Evolutionary conservation across 306 rosid species (phyloP).

Genomic region (Begonia masoniana): DNA sequence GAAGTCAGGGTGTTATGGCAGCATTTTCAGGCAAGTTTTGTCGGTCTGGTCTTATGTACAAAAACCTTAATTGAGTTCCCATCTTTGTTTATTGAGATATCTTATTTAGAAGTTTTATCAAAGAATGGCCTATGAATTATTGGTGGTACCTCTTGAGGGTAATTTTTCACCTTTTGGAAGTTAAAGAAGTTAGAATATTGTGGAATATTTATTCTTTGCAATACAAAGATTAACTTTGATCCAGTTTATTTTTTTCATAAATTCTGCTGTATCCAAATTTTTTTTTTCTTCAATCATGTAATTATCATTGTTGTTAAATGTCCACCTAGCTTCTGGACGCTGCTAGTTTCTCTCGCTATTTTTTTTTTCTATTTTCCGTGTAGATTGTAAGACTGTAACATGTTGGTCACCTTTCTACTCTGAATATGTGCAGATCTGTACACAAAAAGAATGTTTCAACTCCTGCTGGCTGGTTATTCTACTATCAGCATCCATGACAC

Average conservation of each 20-base stretch:
- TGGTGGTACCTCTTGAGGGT: too few relatives aligned
- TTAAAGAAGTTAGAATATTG: neutral
- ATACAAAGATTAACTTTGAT: too few relatives aligned
- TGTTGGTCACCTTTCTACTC: neutral
- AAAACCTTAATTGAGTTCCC: too few relatives aligned
- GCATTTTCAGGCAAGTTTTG: slow-evolving; percentile 75
- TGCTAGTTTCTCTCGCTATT: neutral
- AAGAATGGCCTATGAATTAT: too few relatives aligned
- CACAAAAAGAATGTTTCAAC: slow-evolving; percentile 74
- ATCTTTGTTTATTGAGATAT: too few relatives aligned
- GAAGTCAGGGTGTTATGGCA: slow-evolving; percentile 49
- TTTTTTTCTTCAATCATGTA: too few relatives aligned
- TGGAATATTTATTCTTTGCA: too few relatives aligned
- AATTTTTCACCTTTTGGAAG: neutral
- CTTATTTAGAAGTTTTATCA: too few relatives aligned
- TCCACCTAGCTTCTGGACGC: neutral
- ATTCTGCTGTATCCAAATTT: too few relatives aligned
- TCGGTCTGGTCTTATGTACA: neutral
- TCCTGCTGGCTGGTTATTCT: slow-evolving; percentile 79
- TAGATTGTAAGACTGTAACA: neutral
- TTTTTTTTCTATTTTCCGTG: neutral
- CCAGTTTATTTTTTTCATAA: too few relatives aligned
- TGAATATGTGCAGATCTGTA: slow-evolving; percentile 55
- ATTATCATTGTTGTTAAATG: too few relatives aligned
- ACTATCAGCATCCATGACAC: slow-evolving; percentile 67